These are phyloP conservation scores for Mortierella sp. DNA, from an alignment of 371 early-diverging fungal species.

Conservation along the genomic window DNA sequence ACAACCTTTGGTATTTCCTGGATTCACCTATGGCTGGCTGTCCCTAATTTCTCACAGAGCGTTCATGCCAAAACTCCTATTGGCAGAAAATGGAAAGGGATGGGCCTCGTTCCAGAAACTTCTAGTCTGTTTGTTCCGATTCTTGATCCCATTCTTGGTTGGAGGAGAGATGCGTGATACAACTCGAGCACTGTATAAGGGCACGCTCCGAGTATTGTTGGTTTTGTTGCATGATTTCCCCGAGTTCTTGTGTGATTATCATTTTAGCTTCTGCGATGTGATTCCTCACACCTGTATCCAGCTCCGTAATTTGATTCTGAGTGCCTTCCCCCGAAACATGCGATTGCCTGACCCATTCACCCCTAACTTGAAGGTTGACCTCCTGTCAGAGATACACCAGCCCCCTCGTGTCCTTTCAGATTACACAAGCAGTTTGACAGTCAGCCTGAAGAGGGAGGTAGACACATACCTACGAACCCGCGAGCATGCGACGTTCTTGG, in stretches of 20 bases:
- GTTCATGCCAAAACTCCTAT: constrained; percentile 91
- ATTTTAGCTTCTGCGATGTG: constrained; percentile 92
- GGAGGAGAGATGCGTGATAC: constrained; percentile 79
- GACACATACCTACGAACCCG: constrained; percentile 78
- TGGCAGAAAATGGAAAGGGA: constrained; percentile 78
- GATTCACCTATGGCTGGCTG: constrained; percentile 98
- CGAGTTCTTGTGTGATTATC: constrained; percentile 95
- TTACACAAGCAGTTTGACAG: constrained; percentile 72
- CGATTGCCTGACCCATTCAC: constrained; percentile 97
- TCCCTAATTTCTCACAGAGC: constrained; percentile 92
- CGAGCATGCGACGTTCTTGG: constrained; percentile 70
- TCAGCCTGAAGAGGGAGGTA: constrained; percentile 76
- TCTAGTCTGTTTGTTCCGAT: constrained; percentile 85
- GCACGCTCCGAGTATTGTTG: constrained; percentile 90
- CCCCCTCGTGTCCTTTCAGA: constrained; percentile 91
- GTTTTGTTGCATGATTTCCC: constrained; percentile 98
- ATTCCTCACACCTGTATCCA: constrained; percentile 96
- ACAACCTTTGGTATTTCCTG: constrained; percentile 91
- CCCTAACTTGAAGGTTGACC: constrained; percentile 93
- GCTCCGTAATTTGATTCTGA: constrained; percentile 93
- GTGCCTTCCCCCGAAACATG: constrained; percentile 97
- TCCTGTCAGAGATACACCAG: constrained; percentile 87
- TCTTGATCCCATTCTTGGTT: constrained; percentile 86
- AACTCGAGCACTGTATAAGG: constrained; percentile 89
- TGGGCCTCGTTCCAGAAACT: constrained; percentile 92